Evolutionary conservation across 2,329 filamentous ascomycete genomes (phyloP).

Genomic region (Cercospora sesami): DNA sequence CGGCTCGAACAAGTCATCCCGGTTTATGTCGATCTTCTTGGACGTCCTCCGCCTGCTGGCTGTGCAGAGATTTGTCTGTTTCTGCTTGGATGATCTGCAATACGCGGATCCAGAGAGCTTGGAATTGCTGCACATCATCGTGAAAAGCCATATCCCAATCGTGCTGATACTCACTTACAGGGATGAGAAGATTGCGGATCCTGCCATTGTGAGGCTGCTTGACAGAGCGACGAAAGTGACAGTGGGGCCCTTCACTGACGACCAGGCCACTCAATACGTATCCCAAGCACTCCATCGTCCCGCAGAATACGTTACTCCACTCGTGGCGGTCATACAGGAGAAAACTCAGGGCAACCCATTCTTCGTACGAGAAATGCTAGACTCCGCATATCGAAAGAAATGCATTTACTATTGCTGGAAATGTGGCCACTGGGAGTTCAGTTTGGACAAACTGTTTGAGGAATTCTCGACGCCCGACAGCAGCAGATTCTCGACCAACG

Average conservation of each 20-base stretch:
- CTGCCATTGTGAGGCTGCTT: slow-evolving; percentile 42
- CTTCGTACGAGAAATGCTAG: slow-evolving; percentile 87
- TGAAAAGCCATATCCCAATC: slow-evolving; percentile 75
- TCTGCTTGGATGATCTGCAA: slow-evolving; percentile 86
- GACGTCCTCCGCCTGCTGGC: slow-evolving; percentile 82
- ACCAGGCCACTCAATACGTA: slow-evolving; percentile 80
- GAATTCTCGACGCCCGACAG: slow-evolving; percentile 78
- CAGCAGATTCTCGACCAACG: slow-evolving; percentile 75
- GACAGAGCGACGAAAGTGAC: slow-evolving; percentile 62
- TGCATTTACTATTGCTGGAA: slow-evolving; percentile 92
- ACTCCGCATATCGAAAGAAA: slow-evolving; percentile 79
- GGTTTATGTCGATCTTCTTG: slow-evolving; percentile 82
- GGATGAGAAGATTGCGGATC: slow-evolving; percentile 43
- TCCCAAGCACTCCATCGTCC: slow-evolving; percentile 74
- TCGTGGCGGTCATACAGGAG: slow-evolving; percentile 83
- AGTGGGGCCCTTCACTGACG: slow-evolving; percentile 72
- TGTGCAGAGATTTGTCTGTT: slow-evolving; percentile 80
- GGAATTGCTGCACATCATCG: slow-evolving; percentile 78
- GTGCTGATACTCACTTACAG: slow-evolving; percentile 71
- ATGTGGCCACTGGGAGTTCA: slow-evolving; percentile 77
- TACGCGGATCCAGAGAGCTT: slow-evolving; percentile 86
- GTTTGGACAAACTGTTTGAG: slow-evolving; percentile 80
- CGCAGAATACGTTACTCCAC: slow-evolving; percentile 62
- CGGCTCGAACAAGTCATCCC: slow-evolving; percentile 57
- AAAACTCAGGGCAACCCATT: slow-evolving; percentile 91